Evolutionary conservation across 306 rosid species (phyloP), one percentile per base, ranked within the genome.

Genomic region (Prunus fruticosa): DNA sequence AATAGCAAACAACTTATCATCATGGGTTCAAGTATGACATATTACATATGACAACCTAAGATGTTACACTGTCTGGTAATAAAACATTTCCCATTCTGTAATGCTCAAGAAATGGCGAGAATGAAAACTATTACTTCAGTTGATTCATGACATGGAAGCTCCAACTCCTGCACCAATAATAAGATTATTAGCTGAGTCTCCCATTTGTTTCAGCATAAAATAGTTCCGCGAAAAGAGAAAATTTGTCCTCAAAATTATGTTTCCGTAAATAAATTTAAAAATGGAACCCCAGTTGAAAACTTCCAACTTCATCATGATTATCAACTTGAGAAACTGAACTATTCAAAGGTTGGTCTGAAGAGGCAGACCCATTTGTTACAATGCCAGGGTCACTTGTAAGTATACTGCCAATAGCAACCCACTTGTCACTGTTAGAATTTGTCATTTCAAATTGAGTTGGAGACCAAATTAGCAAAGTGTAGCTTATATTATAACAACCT

Each of bases 321-420:
- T 73, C 71, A 22, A 69, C 3, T 64, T 56, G 69, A 45, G 78
- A 62, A 76, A 25, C 63, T 60, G 68, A 65, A 18, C 45, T 61
- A 70, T 32, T 79, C 41, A 54, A 5, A 41, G 18, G 16, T 58
- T 57, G 58, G 60, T 71, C 80, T 12, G 76, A 51, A 69, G 47
- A 11, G 41, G 77, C 61, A 60, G 78, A 20, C 71, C 27, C 73
- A 62, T 69, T 16, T 25, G 43, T 38, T 25, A 79, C 88, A 14
- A 79, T 27, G 53, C 88, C 86, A 76, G 90, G 88, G 76, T 87
- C 86, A 72, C 85, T 84, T 58, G 72, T 76, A 27, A 84, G 51
- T 22, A 87, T 84, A 6, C 90, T 87, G 81, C 69, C 79, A 77
- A 30, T 49, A 45, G 20, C 3, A 80, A 78, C 20, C 30, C 27